Evolutionary conservation across 352 stramenopile species (phyloP), one percentile per base, ranked within the genome.

Genomic region (Pythium utonaiense): DNA sequence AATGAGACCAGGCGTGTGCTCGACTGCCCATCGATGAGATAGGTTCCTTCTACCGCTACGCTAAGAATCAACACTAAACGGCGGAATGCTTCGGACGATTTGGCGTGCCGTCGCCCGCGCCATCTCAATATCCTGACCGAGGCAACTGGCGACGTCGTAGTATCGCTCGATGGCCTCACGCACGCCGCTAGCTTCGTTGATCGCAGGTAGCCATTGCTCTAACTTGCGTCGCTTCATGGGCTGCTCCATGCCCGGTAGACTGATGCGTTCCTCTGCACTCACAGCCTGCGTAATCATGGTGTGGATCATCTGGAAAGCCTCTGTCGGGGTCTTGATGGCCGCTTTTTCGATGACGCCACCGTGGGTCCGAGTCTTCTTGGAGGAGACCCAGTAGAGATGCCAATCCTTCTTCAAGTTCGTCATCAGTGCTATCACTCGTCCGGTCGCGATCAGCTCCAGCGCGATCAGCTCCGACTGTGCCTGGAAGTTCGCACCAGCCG

Each of bases 381-480:
- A 50, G 9, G 75, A 66, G 47, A 80, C 60, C 70, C 70, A 84
- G 50, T 76, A 81, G 34, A 80, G 80, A n/a, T 62, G 38, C 41
- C 30, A 80, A 76, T 42, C 38, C n/a, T 22, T 12, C 9, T 17
- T 67, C 47, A 78, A 74, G 57, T 83, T 63, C 13, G 71, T 81
- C 48, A 83, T 56, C 22, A 83, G 62, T 53, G 73, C 76, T 53
- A 79, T 69, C 55, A 83, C 69, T 61, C 66, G 64, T 30, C 75
- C 55, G 13, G 57, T 34, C 31, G 30, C 44, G 14, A 86, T 51
- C 17, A 81, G 16, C 73, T 81, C 69, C 34, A 86, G 53, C 8
- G 70, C 69, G 40, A 80, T 77, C 28, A 85, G 64, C 31, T 82
- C 64, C 34, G 73, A 80, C 36, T 78, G 54, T 9, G 69, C 63